Base-by-base conservation (phyloP, 2,329 filamentous ascomycete species). In the Calonectria naviculata region DNA sequence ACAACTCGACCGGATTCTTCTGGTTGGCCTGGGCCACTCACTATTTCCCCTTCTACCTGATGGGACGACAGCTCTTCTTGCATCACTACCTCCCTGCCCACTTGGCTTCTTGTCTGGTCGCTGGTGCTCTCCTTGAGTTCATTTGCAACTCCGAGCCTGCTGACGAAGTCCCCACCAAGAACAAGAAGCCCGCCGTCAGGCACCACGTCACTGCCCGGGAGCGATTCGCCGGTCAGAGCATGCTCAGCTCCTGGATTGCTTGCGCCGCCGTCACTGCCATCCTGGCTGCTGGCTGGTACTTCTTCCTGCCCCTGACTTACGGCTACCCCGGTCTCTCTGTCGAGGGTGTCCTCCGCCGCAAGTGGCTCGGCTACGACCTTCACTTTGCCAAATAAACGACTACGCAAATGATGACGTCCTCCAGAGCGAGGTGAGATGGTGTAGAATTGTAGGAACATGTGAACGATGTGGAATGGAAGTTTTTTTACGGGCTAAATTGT, bases 1-100 rank as follows among this genome's bases (percentile, higher is more conserved):
- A 99, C 86, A 98, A 98, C 88, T 98, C 95, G 66, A 98, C 97
- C 0, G 97, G 97, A 28, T 99, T 99, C 90, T 97, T 99, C 88
- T 98, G 98, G 91, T 90, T 99, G 68, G 95, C 95, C 67, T 99
- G 97, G 97, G 95, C 94, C 17, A 96, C 95, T 2, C 97, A 99
- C 83, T 99, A 98, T 87, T 91, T 98, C 83, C 96, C 96, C 64
- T 99, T 99, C 88, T 99, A 92, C 86, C 91, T 98, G 74, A 99
- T 99, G 96, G 96, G 96, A 68, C 95, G 96, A 78, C 96, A 99
- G 83, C 92, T 98, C 75, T 99, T 99, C 91, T 85, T 99, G 77
- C 97, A 99, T 84, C 97, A 99, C 85, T 99, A 99, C 81, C 90
- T 99, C 4, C 97, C 97, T 0, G 95, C 97, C 1, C 97, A 99